A percentile compares a stretch with the other conserved stretches of the same genome.
Evolutionary conservation across 441 rosid genomes (phyloP).

Genomic region (Croton laevigatus): DNA sequence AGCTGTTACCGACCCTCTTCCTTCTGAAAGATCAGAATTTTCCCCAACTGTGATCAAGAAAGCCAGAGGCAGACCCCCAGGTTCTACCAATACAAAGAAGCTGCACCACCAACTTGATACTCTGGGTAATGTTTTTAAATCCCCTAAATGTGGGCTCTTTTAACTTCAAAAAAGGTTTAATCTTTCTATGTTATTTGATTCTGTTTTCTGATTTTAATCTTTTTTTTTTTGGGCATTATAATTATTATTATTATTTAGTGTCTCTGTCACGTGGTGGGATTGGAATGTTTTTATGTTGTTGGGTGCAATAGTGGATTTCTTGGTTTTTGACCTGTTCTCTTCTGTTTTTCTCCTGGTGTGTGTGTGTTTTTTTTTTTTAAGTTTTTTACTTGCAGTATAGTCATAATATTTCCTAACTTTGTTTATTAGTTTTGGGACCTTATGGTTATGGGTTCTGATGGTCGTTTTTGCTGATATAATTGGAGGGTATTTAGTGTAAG

Average conservation of each 20-base stretch:
- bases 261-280: conserved; percentile 29
- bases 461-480: conserved; percentile 19
- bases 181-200: neutral
- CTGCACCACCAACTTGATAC: conserved; percentile 34
- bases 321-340: conserved; percentile 7
- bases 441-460: conserved; percentile 3
- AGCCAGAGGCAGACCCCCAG: conserved; percentile 76
- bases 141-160: neutral
- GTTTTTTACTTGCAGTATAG: neutral
- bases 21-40: conserved; percentile 21
- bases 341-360: neutral
- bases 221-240: neutral
- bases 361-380: neutral
- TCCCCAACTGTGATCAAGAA: conserved; percentile 49
- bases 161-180: neutral
- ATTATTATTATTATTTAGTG: neutral
- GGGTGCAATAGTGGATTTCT: neutral
- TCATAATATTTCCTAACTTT: neutral
- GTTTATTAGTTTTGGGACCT: conserved; percentile 4
- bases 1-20: neutral
- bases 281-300: conserved; percentile 7
- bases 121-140: conserved; percentile 34
- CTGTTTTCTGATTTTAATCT: neutral
- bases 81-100: conserved; percentile 62
- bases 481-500: conserved; percentile 6